A percentile compares a stretch with the other conserved stretches of the same genome.
These are phyloP conservation scores for Fusarium foetens DNA, from an alignment of 2,329 filamentous ascomycete genomes.

Conservation along the genomic window DNA sequence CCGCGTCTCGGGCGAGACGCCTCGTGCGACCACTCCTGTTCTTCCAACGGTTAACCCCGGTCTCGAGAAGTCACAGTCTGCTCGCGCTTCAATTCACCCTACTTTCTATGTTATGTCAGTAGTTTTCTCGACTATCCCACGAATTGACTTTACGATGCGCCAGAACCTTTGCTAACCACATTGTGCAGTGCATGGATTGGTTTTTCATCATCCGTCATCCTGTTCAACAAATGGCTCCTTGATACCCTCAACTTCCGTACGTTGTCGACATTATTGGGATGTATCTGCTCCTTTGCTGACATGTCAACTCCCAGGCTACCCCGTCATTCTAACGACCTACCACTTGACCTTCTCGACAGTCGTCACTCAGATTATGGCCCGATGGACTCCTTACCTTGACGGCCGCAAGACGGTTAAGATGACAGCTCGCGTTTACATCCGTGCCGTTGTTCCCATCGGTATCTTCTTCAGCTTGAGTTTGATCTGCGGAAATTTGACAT, in stretches of 20 bases:
- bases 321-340: conserved; percentile 93
- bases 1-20: conserved; percentile 81
- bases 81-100: conserved; percentile 76
- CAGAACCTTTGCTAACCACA: conserved; percentile 19
- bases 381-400: conserved; percentile 89
- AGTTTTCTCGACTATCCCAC: neutral
- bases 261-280: conserved; percentile 30
- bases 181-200: conserved; percentile 85
- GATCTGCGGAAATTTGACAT: conserved; percentile 96
- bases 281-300: conserved; percentile 27
- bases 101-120: conserved; percentile 83
- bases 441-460: conserved; percentile 93
- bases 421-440: conserved; percentile 92
- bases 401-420: conserved; percentile 97
- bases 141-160: conserved; percentile 2
- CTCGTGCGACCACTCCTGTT: conserved; percentile 69
- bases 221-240: conserved; percentile 99
- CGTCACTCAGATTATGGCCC: conserved; percentile 93
- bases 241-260: conserved; percentile 80
- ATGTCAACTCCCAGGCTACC: conserved; percentile 61
- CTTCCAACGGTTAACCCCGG: conserved; percentile 85
- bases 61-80: conserved; percentile 73
- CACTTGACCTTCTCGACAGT: conserved; percentile 92
- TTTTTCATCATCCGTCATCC: conserved; percentile 91
- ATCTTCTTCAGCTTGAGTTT: conserved; percentile 95